Base-by-base conservation (phyloP, 2,329 filamentous ascomycete genomes). In the Botrytis aclada region DNA sequence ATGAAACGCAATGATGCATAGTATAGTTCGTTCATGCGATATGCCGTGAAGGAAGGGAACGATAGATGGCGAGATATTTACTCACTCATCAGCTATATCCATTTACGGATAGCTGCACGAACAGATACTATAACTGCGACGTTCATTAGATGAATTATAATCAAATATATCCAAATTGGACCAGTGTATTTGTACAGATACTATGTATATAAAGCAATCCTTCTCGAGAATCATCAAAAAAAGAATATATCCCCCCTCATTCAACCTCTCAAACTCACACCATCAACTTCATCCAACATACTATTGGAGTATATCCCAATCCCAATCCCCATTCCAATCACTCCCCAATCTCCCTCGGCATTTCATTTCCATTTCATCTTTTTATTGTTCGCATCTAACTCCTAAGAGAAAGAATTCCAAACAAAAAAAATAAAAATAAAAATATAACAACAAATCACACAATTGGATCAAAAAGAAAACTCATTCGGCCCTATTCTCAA, bases 401-500 rank as follows among this genome's bases (percentile, higher is more conserved):
- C 18, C 9, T 14, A 66, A 14, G 9, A 20, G n/a, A 63, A n/a
- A 39, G 12, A 51, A 6, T 66, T 18, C 43, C 43, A 66, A 66
- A 51, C 43, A 37, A 54, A 39, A 29, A 63, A 37, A 39, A 12
- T 22, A 37, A 37, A 45, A 16, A 45, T 10, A 25, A 9, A 51
- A 47, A 51, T 47, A 43, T 51, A 66, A 66, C 63, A 66, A 66
- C 63, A 51, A 66, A 66, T 51, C 43, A 66, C 25, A 51, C 43
- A 51, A 66, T 51, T 66, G 43, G 63, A 22, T 25, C 43, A 12
- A 39, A 51, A 18, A 37, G 43, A 66, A 51, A 66, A 66, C 63
- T 66, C n/a, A 66, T 66, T 66, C 63, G 63, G 63, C 63, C 63
- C 63, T 66, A 66, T 66, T 66, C 22, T 66, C 63, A 66, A 66